These are phyloP conservation scores for Pulveroboletus sp. DNA, from an alignment of 768 basidiomycete genomes.

Conservation along the genomic window DNA sequence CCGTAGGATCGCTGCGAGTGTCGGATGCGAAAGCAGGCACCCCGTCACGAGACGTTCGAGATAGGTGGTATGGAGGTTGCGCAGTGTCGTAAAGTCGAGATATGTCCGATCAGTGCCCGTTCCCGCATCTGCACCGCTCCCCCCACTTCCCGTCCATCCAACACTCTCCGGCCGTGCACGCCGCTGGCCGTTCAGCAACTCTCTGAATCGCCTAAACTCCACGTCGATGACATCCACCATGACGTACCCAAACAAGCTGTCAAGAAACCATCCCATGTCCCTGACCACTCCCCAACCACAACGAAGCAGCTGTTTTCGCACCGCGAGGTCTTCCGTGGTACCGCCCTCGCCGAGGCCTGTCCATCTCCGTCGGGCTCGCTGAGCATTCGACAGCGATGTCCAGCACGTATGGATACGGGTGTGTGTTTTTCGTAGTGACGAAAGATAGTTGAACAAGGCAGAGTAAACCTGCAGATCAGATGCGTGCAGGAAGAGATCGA, in stretches of 20 bases:
- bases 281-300: conserved; percentile 86
- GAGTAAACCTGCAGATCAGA: conserved; percentile 74
- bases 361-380: conserved; percentile 82
- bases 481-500: conserved; percentile 84
- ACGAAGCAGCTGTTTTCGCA: conserved; percentile 62
- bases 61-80: conserved; percentile 78
- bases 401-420: conserved; percentile 77
- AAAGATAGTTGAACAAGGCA: conserved; percentile 77
- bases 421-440: conserved; percentile 82
- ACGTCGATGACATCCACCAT: conserved; percentile 90
- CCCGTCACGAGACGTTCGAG: conserved; percentile 78
- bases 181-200: conserved; percentile 40
- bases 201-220: conserved; percentile 74
- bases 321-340: conserved; percentile 64
- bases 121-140: conserved; percentile 15
- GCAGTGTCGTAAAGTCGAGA: conserved; percentile 85
- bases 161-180: conserved; percentile 20
- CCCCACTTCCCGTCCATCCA: conserved; percentile 8
- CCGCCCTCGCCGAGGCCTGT: conserved; percentile 87
- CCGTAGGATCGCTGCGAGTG: conserved; percentile 60
- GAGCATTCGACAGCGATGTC: conserved; percentile 82
- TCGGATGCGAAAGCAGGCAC: conserved; percentile 68
- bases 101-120: conserved; percentile 30
- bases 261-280: conserved; percentile 91
- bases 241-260: conserved; percentile 77